Conservation (phyloP, 2,329 filamentous ascomycete genomes). For the Colletotrichum abscissum region DNA sequence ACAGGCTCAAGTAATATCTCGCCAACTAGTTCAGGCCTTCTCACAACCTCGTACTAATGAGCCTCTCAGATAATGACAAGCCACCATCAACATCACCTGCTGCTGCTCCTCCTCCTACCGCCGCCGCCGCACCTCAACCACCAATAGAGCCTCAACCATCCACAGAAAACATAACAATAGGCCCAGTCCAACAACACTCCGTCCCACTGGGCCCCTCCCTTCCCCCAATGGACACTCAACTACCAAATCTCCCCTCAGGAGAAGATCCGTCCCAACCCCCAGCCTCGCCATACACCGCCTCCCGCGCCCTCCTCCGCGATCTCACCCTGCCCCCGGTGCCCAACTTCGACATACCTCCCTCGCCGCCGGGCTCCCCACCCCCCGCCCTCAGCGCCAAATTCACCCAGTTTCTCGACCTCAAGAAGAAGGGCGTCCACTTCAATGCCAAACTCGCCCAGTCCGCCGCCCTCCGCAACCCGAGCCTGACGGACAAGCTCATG, state of each 20-base stretch:
- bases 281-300: slow-evolving; percentile 75
- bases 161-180: slow-evolving; percentile 37
- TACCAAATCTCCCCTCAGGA: slow-evolving; percentile 30
- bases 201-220: slow-evolving; percentile 52
- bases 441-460: slow-evolving; percentile 78
- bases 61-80: neutral
- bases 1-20: neutral
- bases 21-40: too few species aligned
- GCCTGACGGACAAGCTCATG: slow-evolving; percentile 77
- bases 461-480: slow-evolving; percentile 76
- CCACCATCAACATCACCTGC: slow-evolving; percentile 1
- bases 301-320: slow-evolving; percentile 73
- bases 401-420: slow-evolving; percentile 79
- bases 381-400: slow-evolving; percentile 72
- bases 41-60: neutral
- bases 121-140: neutral
- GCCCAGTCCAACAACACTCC: slow-evolving; percentile 45
- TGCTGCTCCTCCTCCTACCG: neutral
- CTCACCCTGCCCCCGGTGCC: slow-evolving; percentile 79
- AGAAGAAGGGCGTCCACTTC: slow-evolving; percentile 81
- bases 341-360: slow-evolving; percentile 79
- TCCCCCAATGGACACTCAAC: slow-evolving; percentile 43
- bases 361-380: slow-evolving; percentile 72
- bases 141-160: neutral
- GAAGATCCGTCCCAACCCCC: slow-evolving; percentile 44